Percentiles rank a stretch among this genome's conserved stretches.
phyloP scores from a whole-genome alignment of 139 green algal genomes.

The Tetradesmus obliquus region DNA sequence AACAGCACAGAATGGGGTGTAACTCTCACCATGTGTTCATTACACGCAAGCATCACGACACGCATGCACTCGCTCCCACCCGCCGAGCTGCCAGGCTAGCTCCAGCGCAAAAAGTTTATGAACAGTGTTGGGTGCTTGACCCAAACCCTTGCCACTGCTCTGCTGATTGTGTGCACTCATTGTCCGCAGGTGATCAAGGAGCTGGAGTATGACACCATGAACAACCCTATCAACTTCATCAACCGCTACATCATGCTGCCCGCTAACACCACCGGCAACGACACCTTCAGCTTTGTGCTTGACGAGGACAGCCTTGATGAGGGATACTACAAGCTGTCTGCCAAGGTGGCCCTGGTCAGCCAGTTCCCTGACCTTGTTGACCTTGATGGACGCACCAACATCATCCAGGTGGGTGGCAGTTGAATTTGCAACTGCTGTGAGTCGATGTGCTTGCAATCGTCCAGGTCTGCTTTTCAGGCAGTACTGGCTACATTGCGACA shows the following conservation, averaged over 20 bases:
- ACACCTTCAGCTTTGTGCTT: constrained; percentile 22
- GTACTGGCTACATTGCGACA: background rate
- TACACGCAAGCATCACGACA: too few species aligned
- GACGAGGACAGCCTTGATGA: constrained; percentile 34
- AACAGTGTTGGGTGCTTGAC: too few species aligned
- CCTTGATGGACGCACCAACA: constrained; percentile 13
- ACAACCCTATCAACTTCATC: constrained; percentile 43
- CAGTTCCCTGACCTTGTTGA: constrained; percentile 33
- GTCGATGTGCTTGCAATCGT: background rate
- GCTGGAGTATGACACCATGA: constrained; percentile 35
- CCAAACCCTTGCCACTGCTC: too few species aligned
- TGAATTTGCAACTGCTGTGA: background rate
- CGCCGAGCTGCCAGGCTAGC: too few species aligned
- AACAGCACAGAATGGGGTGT: background rate
- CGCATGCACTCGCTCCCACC: too few species aligned
- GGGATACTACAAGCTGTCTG: constrained; percentile 45
- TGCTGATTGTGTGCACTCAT: too few species aligned
- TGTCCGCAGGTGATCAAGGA: constrained; percentile 5
- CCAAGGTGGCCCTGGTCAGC: constrained; percentile 25
- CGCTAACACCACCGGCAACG: background rate
- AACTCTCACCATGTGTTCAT: too few species aligned
- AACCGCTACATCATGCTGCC: constrained; percentile 44
- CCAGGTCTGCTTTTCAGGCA: background rate
- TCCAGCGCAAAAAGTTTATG: too few species aligned
- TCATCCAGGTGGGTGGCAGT: constrained; percentile 10